Base-by-base conservation (phyloP, 805 yeast species). In the Candida oleophila region DNA sequence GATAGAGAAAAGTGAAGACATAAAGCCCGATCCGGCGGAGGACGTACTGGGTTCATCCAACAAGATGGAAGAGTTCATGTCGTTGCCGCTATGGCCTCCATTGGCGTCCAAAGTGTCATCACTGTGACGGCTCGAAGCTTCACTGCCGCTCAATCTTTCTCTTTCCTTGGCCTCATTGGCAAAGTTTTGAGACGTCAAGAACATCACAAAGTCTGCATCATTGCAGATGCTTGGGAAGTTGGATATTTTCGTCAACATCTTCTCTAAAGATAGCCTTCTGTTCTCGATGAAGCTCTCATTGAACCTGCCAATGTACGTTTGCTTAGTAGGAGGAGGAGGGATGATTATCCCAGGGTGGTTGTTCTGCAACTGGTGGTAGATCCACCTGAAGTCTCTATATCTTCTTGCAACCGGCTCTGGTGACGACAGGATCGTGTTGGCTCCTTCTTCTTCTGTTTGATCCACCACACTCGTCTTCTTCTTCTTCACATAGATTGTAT, bases 241-340 rank as follows among this genome's bases (percentile, higher is more conserved):
- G 4, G 87, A 71, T n/a, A 89, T 84, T 59, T 86, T 87, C 33
- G 64, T 68, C 49, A 94, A 74, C 99, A 94, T 94, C 55, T 76
- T 82, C 60, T 92, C 97, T 59, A 94, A 73, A 3, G 92, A 88
- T 20, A 84, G 71, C 47, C 97, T 74, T 64, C 98, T 79, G 52
- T 82, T 82, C 64, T 94, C 97, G 43, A 94, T 82, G 56, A 94
- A 91, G 55, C 85, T 90, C 54, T 89, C 89, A 56, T 89, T 89
- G 66, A 94, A 90, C 51, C 97, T 77, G 3, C 98, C 97, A 46
- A 91, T 85, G 5, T 87, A 86, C 51, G 95, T 96, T 64, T 94
- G 96, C 49, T 88, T 96, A 0, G 97, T 91, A 3, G 98, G 97
- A 1, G 98, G 96, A 2, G 77, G 77, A 1, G 99, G 98, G 20